Evolutionary conservation across 106 monocot genomes (phyloP).

Genomic region (Cymbidium sinense): DNA sequence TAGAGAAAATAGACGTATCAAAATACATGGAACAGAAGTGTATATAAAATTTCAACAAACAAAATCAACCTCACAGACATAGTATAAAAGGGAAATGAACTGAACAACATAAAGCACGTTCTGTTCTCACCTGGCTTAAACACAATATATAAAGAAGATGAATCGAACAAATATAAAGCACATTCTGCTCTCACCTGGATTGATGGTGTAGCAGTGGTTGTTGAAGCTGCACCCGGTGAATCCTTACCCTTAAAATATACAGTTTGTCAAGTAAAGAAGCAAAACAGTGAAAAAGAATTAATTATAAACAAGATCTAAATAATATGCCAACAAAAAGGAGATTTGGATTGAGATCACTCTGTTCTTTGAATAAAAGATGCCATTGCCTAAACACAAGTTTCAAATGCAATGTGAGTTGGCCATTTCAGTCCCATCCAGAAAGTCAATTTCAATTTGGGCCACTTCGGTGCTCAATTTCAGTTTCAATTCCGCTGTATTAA

Average conservation of each 20-base stretch:
- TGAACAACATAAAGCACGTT: neutral
- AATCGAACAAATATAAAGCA: neutral
- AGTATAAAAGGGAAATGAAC: neutral
- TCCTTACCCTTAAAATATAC: conserved; percentile 43
- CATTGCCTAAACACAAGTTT: neutral
- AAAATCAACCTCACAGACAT: too few species aligned
- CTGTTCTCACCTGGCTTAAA: conserved; percentile 46
- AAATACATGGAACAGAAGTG: neutral
- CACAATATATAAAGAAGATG: neutral
- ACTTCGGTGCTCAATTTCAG: neutral
- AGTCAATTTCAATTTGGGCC: neutral
- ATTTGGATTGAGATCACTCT: neutral
- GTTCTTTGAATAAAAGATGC: neutral
- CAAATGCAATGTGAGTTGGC: neutral
- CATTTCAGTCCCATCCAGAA: neutral
- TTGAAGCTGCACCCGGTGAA: conserved; percentile 42
- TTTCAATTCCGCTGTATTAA: too few species aligned
- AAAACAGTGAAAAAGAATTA: neutral
- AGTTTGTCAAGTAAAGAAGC: neutral
- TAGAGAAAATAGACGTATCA: neutral
- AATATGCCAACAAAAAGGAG: neutral
- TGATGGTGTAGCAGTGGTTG: conserved; percentile 22
- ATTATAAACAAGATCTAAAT: neutral
- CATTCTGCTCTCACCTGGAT: conserved; percentile 38
- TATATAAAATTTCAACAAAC: neutral